Base-by-base conservation (phyloP, 2,329 filamentous ascomycete genomes). In the Penicillium frequentans region DNA sequence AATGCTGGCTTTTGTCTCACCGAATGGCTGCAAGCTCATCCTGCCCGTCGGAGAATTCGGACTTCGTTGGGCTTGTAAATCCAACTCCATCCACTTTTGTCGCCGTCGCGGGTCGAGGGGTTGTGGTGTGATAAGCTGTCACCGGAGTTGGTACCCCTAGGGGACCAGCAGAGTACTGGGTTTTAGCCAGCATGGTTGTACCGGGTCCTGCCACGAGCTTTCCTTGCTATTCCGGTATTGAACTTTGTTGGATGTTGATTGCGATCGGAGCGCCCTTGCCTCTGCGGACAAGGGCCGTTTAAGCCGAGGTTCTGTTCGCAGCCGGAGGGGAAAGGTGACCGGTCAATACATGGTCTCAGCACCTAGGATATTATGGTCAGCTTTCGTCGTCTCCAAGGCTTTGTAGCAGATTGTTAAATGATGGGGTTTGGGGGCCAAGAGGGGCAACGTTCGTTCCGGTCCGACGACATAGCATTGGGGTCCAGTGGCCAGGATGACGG, bases 41-140 rank as follows among this genome's bases (percentile, higher is more conserved):
- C 67, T 84, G 83, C 43, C 75, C 77, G 64, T 96, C 92, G 24
- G 91, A 95, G 75, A 96, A 96, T 66, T 96, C 92, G 27, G 91
- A 96, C 70, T 96, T 91, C 63, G 92, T 96, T 45, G 93, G 92
- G 71, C 91, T 96, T 43, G 86, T 84, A 70, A 90, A 93, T 26
- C 72, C 66, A 43, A 69, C 66, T 27, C 73, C 73, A 62, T 76
- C 70, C 48, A 65, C 58, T 54, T 68, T 69, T 31, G 68, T 63
- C 16, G 68, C 64, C 6, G 67, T 65, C 31, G 64, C 56, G 7
- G 70, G 62, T 57, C 70, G 73, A 39, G 71, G 68, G 8, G 65
- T 54, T 24, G 61, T 66, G 21, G 70, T 58, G 48, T 73, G 61
- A 63, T 72, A 73, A 42, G 71, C 65, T 3, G 69, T 67, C n/a